Conservation (phyloP, 164 flowering plant species). For the Stephania cephalantha region DNA sequence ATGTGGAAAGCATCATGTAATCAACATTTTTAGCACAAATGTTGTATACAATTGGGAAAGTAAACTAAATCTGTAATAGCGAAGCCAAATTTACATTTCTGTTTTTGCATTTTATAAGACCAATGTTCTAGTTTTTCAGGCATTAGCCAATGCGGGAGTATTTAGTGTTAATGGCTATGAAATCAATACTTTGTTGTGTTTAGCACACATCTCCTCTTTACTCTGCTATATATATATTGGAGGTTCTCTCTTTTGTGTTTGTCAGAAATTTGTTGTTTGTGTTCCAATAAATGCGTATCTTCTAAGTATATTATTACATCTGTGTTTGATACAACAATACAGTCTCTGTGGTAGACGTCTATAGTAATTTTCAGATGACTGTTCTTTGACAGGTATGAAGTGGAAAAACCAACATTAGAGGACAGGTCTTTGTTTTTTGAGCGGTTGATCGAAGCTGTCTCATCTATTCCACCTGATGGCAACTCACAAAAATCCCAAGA, state of each 20-base stretch:
- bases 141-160: no score
- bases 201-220: not conserved
- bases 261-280: not conserved
- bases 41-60: no score
- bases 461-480: conserved; percentile 54
- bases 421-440: conserved; percentile 74
- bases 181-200: not conserved
- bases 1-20: no score
- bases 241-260: not conserved
- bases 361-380: not conserved
- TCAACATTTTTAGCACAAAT: no score
- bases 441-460: conserved; percentile 65
- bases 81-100: no score
- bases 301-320: not conserved
- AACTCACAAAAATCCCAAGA: conserved; percentile 32
- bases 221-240: not conserved
- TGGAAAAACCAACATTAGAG: conserved; percentile 54
- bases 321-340: not conserved
- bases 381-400: conserved; percentile 46
- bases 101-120: no score
- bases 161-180: not conserved
- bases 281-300: not conserved
- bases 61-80: no score
- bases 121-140: no score
- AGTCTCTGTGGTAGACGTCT: not conserved